Evolutionary conservation across 768 basidiomycete species (phyloP).

Genomic region (Imleria badia): DNA sequence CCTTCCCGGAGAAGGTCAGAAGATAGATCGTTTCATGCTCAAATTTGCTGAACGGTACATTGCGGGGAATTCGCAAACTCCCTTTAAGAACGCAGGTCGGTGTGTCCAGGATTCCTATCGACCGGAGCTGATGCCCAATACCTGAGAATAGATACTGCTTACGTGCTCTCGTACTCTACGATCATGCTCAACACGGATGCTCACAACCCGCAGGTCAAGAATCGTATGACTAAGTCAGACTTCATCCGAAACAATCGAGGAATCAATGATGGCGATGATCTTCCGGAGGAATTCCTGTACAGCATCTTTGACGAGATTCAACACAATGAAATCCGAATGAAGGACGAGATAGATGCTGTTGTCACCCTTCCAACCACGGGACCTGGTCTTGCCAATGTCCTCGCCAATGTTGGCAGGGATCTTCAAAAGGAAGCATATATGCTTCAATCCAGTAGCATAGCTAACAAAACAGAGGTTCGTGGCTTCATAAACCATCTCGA

Average conservation of each 20-base stretch:
- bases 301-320: conserved; percentile 89
- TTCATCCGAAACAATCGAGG: conserved; percentile 96
- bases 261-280: conserved; percentile 87
- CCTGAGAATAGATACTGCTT: conserved; percentile 70
- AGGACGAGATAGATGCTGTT: conserved; percentile 84
- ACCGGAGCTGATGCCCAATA: conserved; percentile 5
- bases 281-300: conserved; percentile 81
- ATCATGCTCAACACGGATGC: conserved; percentile 98
- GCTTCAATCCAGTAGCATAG: conserved; percentile 94
- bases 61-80: conserved; percentile 77
- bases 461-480: conserved; percentile 89
- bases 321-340: conserved; percentile 95
- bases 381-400: conserved; percentile 75
- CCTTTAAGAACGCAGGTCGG: conserved; percentile 93
- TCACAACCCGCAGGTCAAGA: conserved; percentile 92
- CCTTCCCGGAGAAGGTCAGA: conserved; percentile 95
- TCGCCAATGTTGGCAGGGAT: conserved; percentile 91
- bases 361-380: conserved; percentile 41
- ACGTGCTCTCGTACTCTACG: conserved; percentile 91
- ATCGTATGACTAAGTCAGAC: conserved; percentile 88
- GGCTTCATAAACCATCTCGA: neutral
- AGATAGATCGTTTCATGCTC: conserved; percentile 98
- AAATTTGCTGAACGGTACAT: conserved; percentile 99
- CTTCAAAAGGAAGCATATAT: conserved; percentile 95
- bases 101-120: conserved; percentile 5